Evolutionary conservation across 768 basidiomycete species (phyloP), one percentile per base, ranked within the genome.

Genomic region (Russula ochroleuca): DNA sequence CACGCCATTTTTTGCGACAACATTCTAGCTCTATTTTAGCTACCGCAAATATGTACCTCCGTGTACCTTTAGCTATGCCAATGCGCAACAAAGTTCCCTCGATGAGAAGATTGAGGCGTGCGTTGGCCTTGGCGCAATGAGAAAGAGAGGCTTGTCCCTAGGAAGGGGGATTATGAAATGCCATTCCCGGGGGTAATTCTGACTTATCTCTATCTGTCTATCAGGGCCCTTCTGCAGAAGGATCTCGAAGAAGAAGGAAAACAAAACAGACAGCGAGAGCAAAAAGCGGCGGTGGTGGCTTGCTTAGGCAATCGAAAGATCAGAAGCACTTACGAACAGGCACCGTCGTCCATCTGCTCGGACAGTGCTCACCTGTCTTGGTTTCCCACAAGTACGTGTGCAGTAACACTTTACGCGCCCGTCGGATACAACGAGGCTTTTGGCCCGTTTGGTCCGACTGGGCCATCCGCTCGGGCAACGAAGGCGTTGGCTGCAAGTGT

Each of bases 391-490:
- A 59, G 58, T 59, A 49, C 58, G 48, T 28, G 48, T 49, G 48
- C 48, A 31, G 57, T 48, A 37, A 23, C 9, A 5, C 2, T 31
- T 48, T 61, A 35, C 51, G 59, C 53, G 31, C 45, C 37, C 59
- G 31, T 57, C 62, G 62, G 62, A 58, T 52, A 37, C 57, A 63
- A 58, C 50, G 57, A 63, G 62, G 62, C 61, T 33, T 57, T 57
- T 57, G 38, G 47, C 47, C 61, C 61, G 48, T 49, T 56, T 35
- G 37, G 40, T 40, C 47, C 48, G 23, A 14, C 47, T 19, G 47
- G 4, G 48, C 47, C 47, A n/a, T 50, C 40, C 31, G 28, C 11
- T 40, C 38, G 28, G 52, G 35, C 21, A 35, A 35, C 35, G n/a
- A 35, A 6, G 8, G 6, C 8, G 3, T 51, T 25, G 21, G 7